phyloP scores from a whole-genome alignment of 1,139 yeast species.

The Taphrina betulina region DNA sequence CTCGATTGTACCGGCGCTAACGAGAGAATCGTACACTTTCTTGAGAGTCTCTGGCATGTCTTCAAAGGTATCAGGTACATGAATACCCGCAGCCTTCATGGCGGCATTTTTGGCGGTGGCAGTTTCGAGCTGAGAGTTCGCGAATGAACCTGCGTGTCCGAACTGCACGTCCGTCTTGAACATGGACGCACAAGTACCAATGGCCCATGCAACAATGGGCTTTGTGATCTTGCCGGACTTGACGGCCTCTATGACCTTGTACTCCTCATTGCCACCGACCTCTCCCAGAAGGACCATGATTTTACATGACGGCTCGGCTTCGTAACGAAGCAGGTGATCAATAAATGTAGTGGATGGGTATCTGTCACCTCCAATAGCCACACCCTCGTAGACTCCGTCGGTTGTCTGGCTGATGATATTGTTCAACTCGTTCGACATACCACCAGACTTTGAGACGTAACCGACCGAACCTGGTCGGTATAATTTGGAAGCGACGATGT shows the following conservation, averaged over 20 bases:
- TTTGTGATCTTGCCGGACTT: constrained; percentile 49
- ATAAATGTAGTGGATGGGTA: constrained; percentile 54
- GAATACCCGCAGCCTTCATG: constrained; percentile 51
- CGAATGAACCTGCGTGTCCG: constrained; percentile 53
- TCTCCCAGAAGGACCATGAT: constrained; percentile 51
- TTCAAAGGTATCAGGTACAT: constrained; percentile 51
- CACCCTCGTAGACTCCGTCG: constrained; percentile 52
- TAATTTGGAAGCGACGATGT: constrained; percentile 52
- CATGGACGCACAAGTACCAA: constrained; percentile 53
- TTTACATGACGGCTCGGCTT: constrained; percentile 51
- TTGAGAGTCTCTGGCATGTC: constrained; percentile 49
- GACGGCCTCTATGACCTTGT: constrained; percentile 52
- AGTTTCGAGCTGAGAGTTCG: constrained; percentile 51
- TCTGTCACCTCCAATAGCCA: constrained; percentile 53
- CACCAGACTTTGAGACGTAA: constrained; percentile 53
- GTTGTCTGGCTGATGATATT: constrained; percentile 51
- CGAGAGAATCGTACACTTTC: constrained; percentile 46
- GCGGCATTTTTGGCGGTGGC: constrained; percentile 50
- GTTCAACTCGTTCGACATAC: constrained; percentile 53
- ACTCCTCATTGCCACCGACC: constrained; percentile 54
- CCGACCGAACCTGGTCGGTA: constrained; percentile 53
- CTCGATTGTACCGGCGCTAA: constrained; percentile 46
- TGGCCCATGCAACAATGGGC: constrained; percentile 54
- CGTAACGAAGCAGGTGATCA: constrained; percentile 51
- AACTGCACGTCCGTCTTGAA: constrained; percentile 53